Conservation (phyloP, 371 early-diverging fungal genomes). For the Choanephora cucurbitarum region DNA sequence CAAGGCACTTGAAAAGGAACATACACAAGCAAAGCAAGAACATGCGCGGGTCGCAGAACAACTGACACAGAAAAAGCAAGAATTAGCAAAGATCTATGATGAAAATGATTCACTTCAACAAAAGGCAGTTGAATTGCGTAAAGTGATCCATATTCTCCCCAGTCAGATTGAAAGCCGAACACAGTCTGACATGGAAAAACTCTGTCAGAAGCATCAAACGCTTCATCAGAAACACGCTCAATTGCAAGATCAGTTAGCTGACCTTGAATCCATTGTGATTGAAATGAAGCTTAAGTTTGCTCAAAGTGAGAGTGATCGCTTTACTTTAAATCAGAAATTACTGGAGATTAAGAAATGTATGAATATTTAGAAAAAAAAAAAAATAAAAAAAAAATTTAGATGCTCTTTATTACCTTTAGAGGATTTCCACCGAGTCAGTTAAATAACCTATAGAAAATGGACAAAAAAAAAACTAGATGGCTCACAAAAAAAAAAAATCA, state of each 20-base stretch:
- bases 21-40: conserved; percentile 68
- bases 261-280: conserved; percentile 69
- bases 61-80: conserved; percentile 53
- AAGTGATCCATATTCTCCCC: conserved; percentile 55
- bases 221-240: conserved; percentile 69
- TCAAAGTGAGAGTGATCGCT: conserved; percentile 76
- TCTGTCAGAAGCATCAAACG: conserved; percentile 77
- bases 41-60: conserved; percentile 66
- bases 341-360: conserved; percentile 59
- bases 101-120: conserved; percentile 65
- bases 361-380: conserved; percentile 13
- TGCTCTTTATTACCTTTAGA: conserved; percentile 10
- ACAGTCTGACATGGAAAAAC: conserved; percentile 73
- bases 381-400: neutral
- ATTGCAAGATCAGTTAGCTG: conserved; percentile 72
- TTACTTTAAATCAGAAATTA: conserved; percentile 58
- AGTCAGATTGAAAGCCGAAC: conserved; percentile 66
- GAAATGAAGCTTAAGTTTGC: conserved; percentile 74
- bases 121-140: conserved; percentile 51
- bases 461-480: conserved; percentile 21
- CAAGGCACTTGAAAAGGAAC: conserved; percentile 53
- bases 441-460: conserved; percentile 41
- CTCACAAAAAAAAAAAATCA: neutral
- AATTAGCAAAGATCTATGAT: conserved; percentile 55
- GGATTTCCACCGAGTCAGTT: conserved; percentile 49